These are phyloP conservation scores for Backusella mclennaniae DNA, from an alignment of 192 early-diverging fungal species.

Conservation along the genomic window DNA sequence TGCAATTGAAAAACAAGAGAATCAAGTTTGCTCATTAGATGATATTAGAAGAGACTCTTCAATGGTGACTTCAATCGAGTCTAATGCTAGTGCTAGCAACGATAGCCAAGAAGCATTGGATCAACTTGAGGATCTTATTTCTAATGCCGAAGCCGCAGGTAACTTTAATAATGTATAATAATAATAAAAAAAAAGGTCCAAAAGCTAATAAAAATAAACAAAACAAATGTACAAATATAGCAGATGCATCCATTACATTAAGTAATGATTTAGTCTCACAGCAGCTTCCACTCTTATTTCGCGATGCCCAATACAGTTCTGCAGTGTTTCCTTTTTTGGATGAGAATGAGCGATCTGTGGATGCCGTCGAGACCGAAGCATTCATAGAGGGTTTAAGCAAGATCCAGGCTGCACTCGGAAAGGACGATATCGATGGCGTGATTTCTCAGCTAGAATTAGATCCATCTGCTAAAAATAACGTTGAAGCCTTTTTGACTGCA, in stretches of 20 bases:
- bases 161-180: background rate
- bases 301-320: background rate
- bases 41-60: background rate
- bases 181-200: background rate
- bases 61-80: background rate
- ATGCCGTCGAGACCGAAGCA: background rate
- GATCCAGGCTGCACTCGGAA: slow-evolving; percentile 14
- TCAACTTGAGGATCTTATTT: background rate
- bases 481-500: background rate
- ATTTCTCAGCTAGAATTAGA: slow-evolving; percentile 20
- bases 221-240: background rate
- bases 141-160: background rate
- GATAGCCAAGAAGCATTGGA: background rate
- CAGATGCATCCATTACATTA: background rate
- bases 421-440: slow-evolving; percentile 10
- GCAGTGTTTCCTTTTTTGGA: slow-evolving; percentile 29
- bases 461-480: slow-evolving; percentile 14
- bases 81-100: background rate
- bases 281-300: slow-evolving; percentile 2
- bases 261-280: slow-evolving; percentile 7
- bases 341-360: slow-evolving; percentile 1
- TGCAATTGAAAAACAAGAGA: background rate
- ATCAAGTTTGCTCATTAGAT: background rate
- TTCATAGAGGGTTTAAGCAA: slow-evolving; percentile 25
- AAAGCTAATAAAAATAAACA: background rate